phyloP scores from a whole-genome alignment of 257 asterid genomes.

The Echites panduratus region DNA sequence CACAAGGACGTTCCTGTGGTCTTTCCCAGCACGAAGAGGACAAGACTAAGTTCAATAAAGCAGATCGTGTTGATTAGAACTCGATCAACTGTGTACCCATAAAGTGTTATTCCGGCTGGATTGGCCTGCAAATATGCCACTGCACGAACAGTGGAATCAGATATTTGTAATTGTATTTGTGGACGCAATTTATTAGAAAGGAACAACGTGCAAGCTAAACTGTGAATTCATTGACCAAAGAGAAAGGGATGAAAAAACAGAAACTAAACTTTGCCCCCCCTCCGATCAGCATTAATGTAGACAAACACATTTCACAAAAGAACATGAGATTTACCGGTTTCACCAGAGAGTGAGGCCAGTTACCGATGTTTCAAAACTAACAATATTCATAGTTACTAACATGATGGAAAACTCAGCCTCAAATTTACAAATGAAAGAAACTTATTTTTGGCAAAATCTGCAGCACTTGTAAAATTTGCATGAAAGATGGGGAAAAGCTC shows the following conservation, averaged over 20 bases:
- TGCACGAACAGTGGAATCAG: conserved; percentile 22
- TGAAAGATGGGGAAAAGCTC: too few species aligned
- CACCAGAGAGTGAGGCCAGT: not conserved
- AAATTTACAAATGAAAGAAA: not conserved
- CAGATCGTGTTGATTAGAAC: conserved; percentile 76
- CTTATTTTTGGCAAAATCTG: not conserved
- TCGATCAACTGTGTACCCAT: conserved; percentile 86
- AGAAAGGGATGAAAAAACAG: not conserved
- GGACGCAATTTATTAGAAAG: too few species aligned
- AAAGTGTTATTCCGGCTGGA: conserved; percentile 78
- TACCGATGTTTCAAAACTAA: not conserved
- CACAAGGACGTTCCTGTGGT: conserved; percentile 27
- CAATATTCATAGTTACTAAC: not conserved
- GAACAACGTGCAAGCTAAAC: not conserved
- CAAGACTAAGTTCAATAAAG: conserved; percentile 58
- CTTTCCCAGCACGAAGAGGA: conserved; percentile 66
- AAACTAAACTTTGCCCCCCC: not conserved
- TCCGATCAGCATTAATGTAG: not conserved
- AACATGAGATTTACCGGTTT: not conserved
- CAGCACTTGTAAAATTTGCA: too few species aligned
- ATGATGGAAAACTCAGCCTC: not conserved
- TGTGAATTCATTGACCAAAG: not conserved
- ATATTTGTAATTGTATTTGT: not conserved
- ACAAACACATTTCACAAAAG: not conserved
- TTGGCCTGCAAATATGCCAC: conserved; percentile 81